Conservation (phyloP, 768 basidiomycete species). For the Hypholoma sublateritium region DNA sequence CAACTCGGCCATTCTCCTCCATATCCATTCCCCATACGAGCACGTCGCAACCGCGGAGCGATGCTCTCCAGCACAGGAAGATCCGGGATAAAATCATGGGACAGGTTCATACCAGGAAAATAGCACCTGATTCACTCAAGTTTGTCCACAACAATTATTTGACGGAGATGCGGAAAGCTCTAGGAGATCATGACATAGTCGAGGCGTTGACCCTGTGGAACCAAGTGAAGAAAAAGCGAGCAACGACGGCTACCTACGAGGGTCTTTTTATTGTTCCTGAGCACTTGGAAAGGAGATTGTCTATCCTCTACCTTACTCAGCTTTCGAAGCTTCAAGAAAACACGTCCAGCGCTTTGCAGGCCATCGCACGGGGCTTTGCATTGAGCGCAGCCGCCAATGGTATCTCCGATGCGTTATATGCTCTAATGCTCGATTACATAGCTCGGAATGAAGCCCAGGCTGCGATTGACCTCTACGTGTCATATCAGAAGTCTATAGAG, state of each 20-base stretch:
- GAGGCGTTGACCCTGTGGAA: not conserved
- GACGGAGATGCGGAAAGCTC: conserved; percentile 13
- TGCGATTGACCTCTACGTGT: conserved; percentile 45
- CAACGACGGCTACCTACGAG: not conserved
- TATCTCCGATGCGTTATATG: conserved; percentile 46
- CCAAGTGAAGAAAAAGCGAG: not conserved
- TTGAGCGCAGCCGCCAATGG: conserved; percentile 45
- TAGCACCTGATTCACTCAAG: conserved; percentile 15
- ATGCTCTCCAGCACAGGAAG: conserved; percentile 21
- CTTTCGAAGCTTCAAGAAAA: not conserved
- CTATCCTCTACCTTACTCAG: conserved; percentile 6
- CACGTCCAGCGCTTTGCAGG: conserved; percentile 7
- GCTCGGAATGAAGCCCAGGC: conserved; percentile 36
- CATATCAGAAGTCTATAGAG: conserved; percentile 28
- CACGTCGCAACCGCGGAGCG: not conserved
- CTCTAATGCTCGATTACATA: conserved; percentile 49
- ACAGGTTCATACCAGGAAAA: conserved; percentile 15
- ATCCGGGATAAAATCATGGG: conserved; percentile 24
- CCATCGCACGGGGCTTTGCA: conserved; percentile 44
- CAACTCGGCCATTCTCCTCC: conserved; percentile 15
- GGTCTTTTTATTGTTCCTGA: conserved; percentile 13
- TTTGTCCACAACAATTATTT: conserved; percentile 16
- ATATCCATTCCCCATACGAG: conserved; percentile 4
- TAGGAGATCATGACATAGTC: conserved; percentile 10
- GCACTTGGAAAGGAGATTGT: conserved; percentile 9